Percentiles rank a stretch among this genome's conserved stretches.
Evolutionary conservation across 169 alveolate genomes (phyloP).

Genomic region (Neospora caninum): DNA sequence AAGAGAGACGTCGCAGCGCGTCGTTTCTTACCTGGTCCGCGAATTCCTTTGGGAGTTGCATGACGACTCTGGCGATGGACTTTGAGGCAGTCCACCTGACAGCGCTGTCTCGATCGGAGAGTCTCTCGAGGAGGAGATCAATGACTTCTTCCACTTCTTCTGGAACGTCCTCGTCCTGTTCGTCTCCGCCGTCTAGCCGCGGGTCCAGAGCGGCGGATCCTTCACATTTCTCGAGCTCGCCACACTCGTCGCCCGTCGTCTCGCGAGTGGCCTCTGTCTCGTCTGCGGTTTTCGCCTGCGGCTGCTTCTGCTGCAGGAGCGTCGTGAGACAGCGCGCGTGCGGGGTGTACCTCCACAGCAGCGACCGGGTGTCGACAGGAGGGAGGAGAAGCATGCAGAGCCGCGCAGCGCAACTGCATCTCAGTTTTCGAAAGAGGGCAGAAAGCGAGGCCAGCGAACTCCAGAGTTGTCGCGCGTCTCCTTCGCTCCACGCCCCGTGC

Average conservation of each 20-base stretch:
- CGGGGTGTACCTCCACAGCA: conserved; percentile 47
- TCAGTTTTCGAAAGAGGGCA: conserved; percentile 14
- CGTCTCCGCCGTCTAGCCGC: neutral
- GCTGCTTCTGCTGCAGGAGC: conserved; percentile 32
- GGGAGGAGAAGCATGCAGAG: conserved; percentile 51
- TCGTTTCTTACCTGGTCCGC: conserved; percentile 39
- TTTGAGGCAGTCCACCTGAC: conserved; percentile 76
- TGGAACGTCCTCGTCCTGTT: conserved; percentile 31
- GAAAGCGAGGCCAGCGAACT: neutral
- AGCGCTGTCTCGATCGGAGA: conserved; percentile 53
- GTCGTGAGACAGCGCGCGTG: conserved; percentile 33
- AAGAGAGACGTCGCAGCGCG: too few species aligned
- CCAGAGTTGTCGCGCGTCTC: neutral
- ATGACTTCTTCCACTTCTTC: conserved; percentile 22
- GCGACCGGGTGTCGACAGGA: neutral
- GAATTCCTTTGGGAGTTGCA: conserved; percentile 10
- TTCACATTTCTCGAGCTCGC: neutral
- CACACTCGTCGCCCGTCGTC: neutral
- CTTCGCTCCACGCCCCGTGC: neutral
- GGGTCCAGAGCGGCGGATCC: neutral
- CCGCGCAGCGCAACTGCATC: conserved; percentile 39
- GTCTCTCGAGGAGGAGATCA: conserved; percentile 23
- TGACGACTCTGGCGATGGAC: conserved; percentile 62
- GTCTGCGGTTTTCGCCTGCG: neutral
- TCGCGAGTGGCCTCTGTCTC: neutral